These are phyloP conservation scores for Podaxis carcinomalis DNA, from an alignment of 768 basidiomycete genomes.

Conservation along the genomic window DNA sequence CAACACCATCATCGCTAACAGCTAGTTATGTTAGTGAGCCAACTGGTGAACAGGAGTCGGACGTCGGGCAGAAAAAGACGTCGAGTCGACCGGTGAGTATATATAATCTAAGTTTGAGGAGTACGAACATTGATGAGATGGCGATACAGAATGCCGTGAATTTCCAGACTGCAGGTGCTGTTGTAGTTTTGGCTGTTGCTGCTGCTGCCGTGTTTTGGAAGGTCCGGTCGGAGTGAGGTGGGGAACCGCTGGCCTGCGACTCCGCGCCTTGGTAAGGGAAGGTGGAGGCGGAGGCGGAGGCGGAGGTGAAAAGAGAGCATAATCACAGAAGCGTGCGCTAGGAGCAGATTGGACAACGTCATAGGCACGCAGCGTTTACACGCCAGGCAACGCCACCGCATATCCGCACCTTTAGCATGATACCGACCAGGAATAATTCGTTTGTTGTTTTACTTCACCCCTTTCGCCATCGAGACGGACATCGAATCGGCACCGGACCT, in stretches of 20 bases:
- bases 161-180: conserved; percentile 57
- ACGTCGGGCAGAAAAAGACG: background rate
- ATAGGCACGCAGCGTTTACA: background rate
- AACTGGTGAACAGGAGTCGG: background rate
- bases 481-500: background rate
- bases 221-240: conserved; percentile 40
- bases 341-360: too few relatives aligned
- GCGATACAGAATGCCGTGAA: conserved; percentile 25
- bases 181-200: conserved; percentile 61
- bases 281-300: background rate
- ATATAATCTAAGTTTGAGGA: conserved; percentile 8
- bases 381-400: background rate
- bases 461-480: background rate
- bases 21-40: conserved; percentile 1
- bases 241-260: background rate
- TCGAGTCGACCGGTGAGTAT: conserved; percentile 12
- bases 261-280: background rate
- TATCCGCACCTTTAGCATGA: background rate
- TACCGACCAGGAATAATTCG: background rate
- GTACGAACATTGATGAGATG: background rate
- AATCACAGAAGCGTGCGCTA: background rate
- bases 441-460: background rate
- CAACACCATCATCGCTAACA: background rate
- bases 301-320: background rate
- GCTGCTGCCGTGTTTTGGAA: conserved; percentile 74